phyloP scores from a whole-genome alignment of 495 filamentous ascomycete genomes.

The Astrothelium subdiscretum region DNA sequence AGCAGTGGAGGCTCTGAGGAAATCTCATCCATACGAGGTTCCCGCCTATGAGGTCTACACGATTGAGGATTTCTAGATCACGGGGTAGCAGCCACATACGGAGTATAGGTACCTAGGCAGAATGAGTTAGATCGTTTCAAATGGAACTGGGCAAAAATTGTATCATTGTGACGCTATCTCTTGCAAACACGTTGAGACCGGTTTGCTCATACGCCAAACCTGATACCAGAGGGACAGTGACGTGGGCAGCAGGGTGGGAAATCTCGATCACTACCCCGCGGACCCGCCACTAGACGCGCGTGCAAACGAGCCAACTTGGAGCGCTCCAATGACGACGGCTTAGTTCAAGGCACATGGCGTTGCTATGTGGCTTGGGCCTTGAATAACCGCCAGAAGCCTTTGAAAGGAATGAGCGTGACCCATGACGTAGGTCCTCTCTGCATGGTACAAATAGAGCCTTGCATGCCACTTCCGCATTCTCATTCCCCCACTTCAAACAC shows the following conservation, averaged over 20 bases:
- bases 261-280: background rate
- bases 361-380: background rate
- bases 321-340: background rate
- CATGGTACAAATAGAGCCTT: background rate
- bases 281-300: background rate
- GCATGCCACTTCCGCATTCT: background rate
- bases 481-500: background rate
- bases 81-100: too few relatives aligned
- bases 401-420: background rate
- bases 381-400: background rate
- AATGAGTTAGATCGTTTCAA: too few relatives aligned
- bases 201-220: too few relatives aligned
- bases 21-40: conserved; percentile 73
- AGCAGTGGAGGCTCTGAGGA: conserved; percentile 50
- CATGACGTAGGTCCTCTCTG: background rate
- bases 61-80: conserved; percentile 51
- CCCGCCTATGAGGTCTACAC: conserved; percentile 63
- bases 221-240: background rate
- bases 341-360: background rate
- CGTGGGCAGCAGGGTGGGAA: background rate
- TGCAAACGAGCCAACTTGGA: background rate
- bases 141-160: too few relatives aligned
- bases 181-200: too few relatives aligned
- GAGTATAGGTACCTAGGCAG: too few relatives aligned
- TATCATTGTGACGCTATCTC: too few relatives aligned